These are phyloP conservation scores for Colletotrichum kahawae DNA, from an alignment of 2,329 filamentous ascomycete genomes.

Conservation along the genomic window DNA sequence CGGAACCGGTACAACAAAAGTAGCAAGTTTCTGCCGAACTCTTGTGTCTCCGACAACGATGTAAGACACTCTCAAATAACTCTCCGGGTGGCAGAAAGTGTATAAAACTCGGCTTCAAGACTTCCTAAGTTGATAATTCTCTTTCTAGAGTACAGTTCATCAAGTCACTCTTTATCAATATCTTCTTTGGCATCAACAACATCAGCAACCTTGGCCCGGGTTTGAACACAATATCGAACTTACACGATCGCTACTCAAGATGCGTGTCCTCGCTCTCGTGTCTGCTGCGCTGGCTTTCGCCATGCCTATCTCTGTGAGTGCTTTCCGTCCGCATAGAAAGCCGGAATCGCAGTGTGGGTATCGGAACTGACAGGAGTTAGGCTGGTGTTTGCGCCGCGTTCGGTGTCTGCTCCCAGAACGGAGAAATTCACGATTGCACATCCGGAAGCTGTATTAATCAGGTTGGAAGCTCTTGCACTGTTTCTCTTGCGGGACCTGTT, in stretches of 20 bases:
- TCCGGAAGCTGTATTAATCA: background rate
- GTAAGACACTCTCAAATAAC: accelerated
- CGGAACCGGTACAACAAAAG: accelerated
- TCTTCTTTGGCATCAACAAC: background rate
- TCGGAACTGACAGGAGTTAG: background rate
- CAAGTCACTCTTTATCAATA: accelerated
- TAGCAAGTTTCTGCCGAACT: background rate
- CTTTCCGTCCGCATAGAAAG: too few relatives aligned
- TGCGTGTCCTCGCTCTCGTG: background rate
- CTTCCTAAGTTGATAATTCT: too few relatives aligned
- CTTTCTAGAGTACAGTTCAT: too few relatives aligned
- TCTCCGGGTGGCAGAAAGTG: accelerated
- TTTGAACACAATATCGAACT: accelerated
- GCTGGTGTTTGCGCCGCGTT: background rate
- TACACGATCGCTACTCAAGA: background rate
- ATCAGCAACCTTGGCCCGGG: accelerated
- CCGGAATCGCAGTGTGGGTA: too few relatives aligned
- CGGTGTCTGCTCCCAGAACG: background rate
- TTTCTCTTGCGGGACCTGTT: accelerated
- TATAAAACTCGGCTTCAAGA: background rate
- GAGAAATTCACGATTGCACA: background rate
- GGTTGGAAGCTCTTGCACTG: background rate
- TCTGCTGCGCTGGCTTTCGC: background rate
- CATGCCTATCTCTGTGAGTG: background rate
- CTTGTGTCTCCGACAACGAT: background rate